Evolutionary conservation across 805 yeast species (phyloP).

Genomic region (Teunomyces barrocoloradensis): DNA sequence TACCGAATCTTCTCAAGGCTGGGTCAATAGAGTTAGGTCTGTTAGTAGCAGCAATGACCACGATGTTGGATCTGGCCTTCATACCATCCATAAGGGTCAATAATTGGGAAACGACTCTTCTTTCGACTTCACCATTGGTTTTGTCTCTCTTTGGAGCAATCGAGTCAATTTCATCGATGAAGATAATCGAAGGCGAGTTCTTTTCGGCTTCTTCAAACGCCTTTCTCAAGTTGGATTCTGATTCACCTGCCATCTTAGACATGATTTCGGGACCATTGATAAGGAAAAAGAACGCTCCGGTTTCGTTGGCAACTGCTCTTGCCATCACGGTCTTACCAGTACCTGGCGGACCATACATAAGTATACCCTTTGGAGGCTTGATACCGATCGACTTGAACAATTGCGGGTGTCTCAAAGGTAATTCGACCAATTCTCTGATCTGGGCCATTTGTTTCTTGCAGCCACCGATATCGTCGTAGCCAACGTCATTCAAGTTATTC

Average conservation of each 20-base stretch:
- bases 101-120: conserved; percentile 97
- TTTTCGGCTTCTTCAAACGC: conserved; percentile 99
- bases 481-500: conserved; percentile 93
- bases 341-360: conserved; percentile 99
- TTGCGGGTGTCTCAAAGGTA: conserved; percentile 98
- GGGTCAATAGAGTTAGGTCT: conserved; percentile 86
- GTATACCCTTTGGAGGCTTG: conserved; percentile 97
- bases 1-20: conserved; percentile 80
- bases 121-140: conserved; percentile 99
- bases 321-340: conserved; percentile 99
- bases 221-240: conserved; percentile 93
- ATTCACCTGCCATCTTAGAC: conserved; percentile 99
- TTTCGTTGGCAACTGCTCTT: conserved; percentile 99
- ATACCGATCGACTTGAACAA: conserved; percentile 97
- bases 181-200: conserved; percentile 95
- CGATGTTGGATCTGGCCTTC: conserved; percentile 98
- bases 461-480: conserved; percentile 98
- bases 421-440: conserved; percentile 96
- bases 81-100: conserved; percentile 99
- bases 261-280: conserved; percentile 99
- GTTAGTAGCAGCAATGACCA: conserved; percentile 96
- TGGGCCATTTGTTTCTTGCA: conserved; percentile 99
- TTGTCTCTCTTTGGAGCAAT: conserved; percentile 99
- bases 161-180: conserved; percentile 97
- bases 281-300: conserved; percentile 97